These are phyloP conservation scores for Metschnikowia gelsemii DNA, from an alignment of 805 yeast genomes.

Conservation along the genomic window DNA sequence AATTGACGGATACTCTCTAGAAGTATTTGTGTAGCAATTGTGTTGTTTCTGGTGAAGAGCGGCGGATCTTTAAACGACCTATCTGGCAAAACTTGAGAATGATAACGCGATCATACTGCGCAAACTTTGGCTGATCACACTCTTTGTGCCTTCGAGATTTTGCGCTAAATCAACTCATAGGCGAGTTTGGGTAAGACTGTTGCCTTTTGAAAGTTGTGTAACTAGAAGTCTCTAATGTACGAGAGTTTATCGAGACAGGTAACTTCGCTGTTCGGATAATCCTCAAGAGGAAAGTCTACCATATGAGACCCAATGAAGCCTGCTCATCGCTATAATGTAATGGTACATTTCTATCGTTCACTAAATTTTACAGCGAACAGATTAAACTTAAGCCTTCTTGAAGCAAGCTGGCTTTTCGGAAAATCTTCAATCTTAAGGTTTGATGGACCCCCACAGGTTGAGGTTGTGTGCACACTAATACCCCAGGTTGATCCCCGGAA, in stretches of 20 bases:
- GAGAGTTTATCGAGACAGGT: constrained; percentile 47
- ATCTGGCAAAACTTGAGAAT: constrained; percentile 52
- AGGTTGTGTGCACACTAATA: neutral
- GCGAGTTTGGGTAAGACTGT: constrained; percentile 21
- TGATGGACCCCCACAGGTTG: too few species aligned
- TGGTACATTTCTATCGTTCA: too few species aligned
- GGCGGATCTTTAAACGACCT: constrained; percentile 46
- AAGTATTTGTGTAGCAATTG: constrained; percentile 47
- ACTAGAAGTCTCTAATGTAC: constrained; percentile 42
- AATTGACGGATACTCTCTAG: constrained; percentile 39
- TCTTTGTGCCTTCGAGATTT: constrained; percentile 17
- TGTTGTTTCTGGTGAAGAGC: constrained; percentile 45
- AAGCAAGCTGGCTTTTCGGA: too few species aligned
- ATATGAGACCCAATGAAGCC: constrained; percentile 58
- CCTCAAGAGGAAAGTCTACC: constrained; percentile 33
- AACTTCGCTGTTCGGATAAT: constrained; percentile 32
- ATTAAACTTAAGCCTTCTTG: too few species aligned
- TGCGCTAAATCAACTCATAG: constrained; percentile 38
- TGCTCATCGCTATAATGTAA: constrained; percentile 53
- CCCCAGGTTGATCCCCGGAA: neutral
- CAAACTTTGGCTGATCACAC: constrained; percentile 17
- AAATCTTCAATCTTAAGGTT: too few species aligned
- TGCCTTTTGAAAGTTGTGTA: constrained; percentile 21
- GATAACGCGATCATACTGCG: constrained; percentile 10
- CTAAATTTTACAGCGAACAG: too few species aligned